phyloP scores from a whole-genome alignment of 306 rosid genomes.

The Acacia acuminata region DNA sequence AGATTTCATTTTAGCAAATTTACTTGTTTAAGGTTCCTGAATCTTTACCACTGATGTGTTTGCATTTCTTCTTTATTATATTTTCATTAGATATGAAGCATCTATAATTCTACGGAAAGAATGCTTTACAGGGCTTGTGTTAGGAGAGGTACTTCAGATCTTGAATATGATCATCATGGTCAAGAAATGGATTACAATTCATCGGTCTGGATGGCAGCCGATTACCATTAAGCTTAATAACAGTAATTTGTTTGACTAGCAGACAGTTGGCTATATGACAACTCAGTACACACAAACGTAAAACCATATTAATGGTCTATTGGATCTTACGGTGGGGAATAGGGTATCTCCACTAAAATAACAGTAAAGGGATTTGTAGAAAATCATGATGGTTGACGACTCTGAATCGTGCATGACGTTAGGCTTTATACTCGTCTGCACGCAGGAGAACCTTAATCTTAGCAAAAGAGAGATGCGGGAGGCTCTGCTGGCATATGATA shows the following conservation, averaged over 20 bases:
- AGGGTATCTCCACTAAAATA: neutral
- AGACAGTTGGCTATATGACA: slow-evolving; percentile 18
- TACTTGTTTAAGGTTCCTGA: neutral
- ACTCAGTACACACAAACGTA: slow-evolving; percentile 19
- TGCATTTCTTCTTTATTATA: neutral
- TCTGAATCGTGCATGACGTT: slow-evolving; percentile 22
- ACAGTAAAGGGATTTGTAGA: slow-evolving; percentile 24
- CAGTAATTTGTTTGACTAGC: slow-evolving; percentile 31
- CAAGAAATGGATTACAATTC: slow-evolving; percentile 76
- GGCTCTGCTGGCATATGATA: neutral
- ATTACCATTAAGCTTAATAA: slow-evolving; percentile 48
- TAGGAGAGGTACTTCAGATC: slow-evolving; percentile 69
- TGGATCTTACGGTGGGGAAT: slow-evolving; percentile 26
- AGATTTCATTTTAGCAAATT: slow-evolving; percentile 7
- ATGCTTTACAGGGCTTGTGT: slow-evolving; percentile 57
- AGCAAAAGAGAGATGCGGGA: slow-evolving; percentile 28
- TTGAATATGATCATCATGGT: slow-evolving; percentile 53
- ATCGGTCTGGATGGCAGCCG: slow-evolving; percentile 82
- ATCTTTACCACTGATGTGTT: slow-evolving; percentile 17
- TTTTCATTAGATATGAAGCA: slow-evolving; percentile 69
- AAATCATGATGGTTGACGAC: slow-evolving; percentile 10
- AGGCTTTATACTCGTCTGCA: slow-evolving; percentile 24
- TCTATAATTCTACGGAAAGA: slow-evolving; percentile 48
- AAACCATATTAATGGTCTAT: slow-evolving; percentile 12
- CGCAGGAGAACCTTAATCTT: slow-evolving; percentile 26